Evolutionary conservation across 768 basidiomycete genomes (phyloP), one percentile per base, ranked within the genome.

Genomic region (Clathrus columnatus): DNA sequence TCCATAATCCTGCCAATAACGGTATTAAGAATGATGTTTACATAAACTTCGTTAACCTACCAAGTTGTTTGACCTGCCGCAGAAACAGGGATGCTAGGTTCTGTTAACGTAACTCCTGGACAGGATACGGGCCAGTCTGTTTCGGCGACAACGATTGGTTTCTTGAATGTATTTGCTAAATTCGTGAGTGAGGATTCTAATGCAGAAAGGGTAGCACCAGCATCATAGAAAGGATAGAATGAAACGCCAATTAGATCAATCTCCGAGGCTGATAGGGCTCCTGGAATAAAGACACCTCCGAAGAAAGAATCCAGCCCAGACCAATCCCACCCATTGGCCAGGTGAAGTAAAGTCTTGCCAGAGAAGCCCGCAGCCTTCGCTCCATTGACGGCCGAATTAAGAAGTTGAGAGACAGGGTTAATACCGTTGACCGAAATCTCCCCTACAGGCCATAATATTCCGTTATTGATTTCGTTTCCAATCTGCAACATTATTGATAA

Each of bases 181-280:
- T 71, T 72, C 43, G 74, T 75, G 62, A 84, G 69, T 50, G 77
- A 79, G 11, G 75, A 72, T 57, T 76, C 63, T 30, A 84, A 72
- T 5, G 71, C 73, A 43, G 65, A 58, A n/a, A 75, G 66, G 6
- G 80, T 83, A n/a, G 83, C 82, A 18, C 73, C 71, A 5, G 78
- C 73, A 43, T 74, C 77, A 60, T 82, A 82, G 69, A 81, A 83
- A 1, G 82, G 82, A 60, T 83, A 84, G 69, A 82, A 82, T 10
- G 81, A 82, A 64, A 84, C 79, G 20, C 79, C 81, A 62, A 83
- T 71, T 54, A 80, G 69, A 61, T 83, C 83, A 46, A 82, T 68
- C 56, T 83, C 79, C 23, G 67, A 60, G 1, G 71, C 66, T 14
- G 74, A 65, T 32, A 84, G 66, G 60, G 79, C 69, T 5, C 82